A percentile compares a stretch with the other conserved stretches of the same genome.
Conservation (phyloP, 148 eudicot species). For the Arbutus unedo region DNA sequence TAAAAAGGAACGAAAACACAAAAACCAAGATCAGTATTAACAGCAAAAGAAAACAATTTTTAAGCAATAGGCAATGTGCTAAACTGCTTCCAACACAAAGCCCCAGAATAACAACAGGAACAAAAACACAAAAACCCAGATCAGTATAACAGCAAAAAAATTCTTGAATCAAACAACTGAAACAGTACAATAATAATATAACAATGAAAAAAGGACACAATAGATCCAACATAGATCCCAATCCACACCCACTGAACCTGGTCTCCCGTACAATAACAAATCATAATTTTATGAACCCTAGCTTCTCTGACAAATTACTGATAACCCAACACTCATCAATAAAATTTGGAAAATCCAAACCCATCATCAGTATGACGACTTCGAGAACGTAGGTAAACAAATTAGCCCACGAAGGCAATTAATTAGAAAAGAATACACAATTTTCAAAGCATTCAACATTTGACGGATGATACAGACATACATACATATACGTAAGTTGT, state of each 20-base stretch:
- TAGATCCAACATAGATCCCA: slow-evolving; percentile 75
- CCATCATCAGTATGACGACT: slow-evolving; percentile 16
- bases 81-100: not conserved
- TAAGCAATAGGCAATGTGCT: slow-evolving; percentile 19
- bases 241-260: slow-evolving; percentile 65
- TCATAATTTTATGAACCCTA: slow-evolving; percentile 13
- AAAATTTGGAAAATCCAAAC: not conserved
- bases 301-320: slow-evolving; percentile 11
- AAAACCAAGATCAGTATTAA: slow-evolving; percentile 51
- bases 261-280: slow-evolving; percentile 25
- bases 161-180: slow-evolving; percentile 25
- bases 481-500: not conserved
- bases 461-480: not conserved
- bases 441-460: slow-evolving; percentile 5
- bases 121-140: slow-evolving; percentile 57
- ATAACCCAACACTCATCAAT: slow-evolving; percentile 5
- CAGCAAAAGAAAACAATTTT: slow-evolving; percentile 33
- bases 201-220: slow-evolving; percentile 36
- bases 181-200: slow-evolving; percentile 19
- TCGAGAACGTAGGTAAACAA: slow-evolving; percentile 12
- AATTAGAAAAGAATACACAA: not conserved
- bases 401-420: slow-evolving; percentile 12
- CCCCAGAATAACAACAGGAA: slow-evolving; percentile 16
- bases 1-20: slow-evolving; percentile 27
- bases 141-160: slow-evolving; percentile 37